Base-by-base conservation (phyloP, 2,329 filamentous ascomycete species). In the Emmonsia crescens region DNA sequence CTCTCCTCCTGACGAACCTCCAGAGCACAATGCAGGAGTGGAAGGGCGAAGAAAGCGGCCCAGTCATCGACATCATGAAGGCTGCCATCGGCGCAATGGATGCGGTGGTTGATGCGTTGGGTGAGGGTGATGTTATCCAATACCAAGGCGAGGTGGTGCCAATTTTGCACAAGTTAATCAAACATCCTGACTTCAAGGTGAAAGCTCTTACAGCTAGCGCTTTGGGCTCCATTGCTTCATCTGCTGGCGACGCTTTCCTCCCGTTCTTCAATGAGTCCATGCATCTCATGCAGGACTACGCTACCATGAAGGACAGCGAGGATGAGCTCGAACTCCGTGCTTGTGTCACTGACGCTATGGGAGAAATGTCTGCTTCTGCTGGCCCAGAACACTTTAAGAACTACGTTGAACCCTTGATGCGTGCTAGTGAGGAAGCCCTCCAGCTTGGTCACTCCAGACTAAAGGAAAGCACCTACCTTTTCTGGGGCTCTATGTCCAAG, bases 241-340 rank as follows among this genome's bases (percentile, higher is more conserved):
- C 92, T 60, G 86, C 94, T 61, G 89, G 90, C 71, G 83, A 87
- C 64, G 85, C 84, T 16, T 99, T 97, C 80, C 78, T 88, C 68
- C 90, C 92, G n/a, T 97, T 89, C 81, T 96, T 97, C 73, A 85
- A 91, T 69, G 83, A 89, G 65, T 92, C 90, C 33, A 96, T 99
- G 91, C 83, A 89, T 65, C 85, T 89, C n/a, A 85, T 97, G 62
- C 91, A 89, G 60, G 83, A 85, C 60, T 96, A 90, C 69, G 88
- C 94, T 66, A 82, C 84, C 60, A 87, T 95, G 75, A 96, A 96
- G 80, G 89, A 92, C 60, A 89, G 84, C 63, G 89, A 96, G 67
- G 91, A 96, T 59, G 91, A 96, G 72, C 85, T 97, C 60, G 88
- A 96, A 66, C 84, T 97, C 40, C 87, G 94, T 68, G 91, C 90